phyloP scores from a whole-genome alignment of 164 flowering plant species.

The Tetracentron sinense region DNA sequence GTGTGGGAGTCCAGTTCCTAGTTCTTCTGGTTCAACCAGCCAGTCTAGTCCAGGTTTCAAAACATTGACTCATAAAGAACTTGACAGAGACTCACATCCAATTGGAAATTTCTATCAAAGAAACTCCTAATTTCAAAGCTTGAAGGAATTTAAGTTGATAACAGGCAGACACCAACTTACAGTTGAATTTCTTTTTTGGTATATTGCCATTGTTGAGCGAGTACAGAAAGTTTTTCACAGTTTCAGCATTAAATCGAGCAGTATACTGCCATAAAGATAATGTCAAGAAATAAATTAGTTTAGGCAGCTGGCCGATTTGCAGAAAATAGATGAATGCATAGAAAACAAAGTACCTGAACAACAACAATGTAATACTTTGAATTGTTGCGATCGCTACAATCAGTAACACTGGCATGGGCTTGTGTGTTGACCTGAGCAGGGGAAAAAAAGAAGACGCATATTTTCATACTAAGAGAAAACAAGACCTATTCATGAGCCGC shows the following conservation, averaged over 20 bases:
- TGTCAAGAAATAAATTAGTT: background rate
- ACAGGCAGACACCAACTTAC: conserved; percentile 43
- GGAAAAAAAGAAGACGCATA: conserved; percentile 4
- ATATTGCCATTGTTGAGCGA: conserved; percentile 81
- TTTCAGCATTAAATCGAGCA: conserved; percentile 90
- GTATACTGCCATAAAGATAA: conserved; percentile 61
- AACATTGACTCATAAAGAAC: too few species aligned
- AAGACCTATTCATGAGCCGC: background rate
- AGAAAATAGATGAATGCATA: background rate
- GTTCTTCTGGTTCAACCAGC: too few species aligned
- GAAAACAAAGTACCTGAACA: conserved; percentile 64
- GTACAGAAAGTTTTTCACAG: conserved; percentile 76
- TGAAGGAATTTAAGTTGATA: background rate
- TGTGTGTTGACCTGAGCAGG: conserved; percentile 86
- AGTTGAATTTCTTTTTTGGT: conserved; percentile 90
- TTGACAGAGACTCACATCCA: background rate
- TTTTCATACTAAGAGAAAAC: background rate
- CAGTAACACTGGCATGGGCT: conserved; percentile 65
- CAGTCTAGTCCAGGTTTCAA: too few species aligned
- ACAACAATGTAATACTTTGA: conserved; percentile 94
- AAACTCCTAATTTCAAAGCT: background rate
- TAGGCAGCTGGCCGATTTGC: background rate
- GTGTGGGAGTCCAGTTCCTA: too few species aligned
- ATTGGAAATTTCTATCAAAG: background rate
- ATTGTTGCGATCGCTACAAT: conserved; percentile 77